Evolutionary conservation across 768 basidiomycete genomes (phyloP).

Genomic region (Hypholoma fasciculare): DNA sequence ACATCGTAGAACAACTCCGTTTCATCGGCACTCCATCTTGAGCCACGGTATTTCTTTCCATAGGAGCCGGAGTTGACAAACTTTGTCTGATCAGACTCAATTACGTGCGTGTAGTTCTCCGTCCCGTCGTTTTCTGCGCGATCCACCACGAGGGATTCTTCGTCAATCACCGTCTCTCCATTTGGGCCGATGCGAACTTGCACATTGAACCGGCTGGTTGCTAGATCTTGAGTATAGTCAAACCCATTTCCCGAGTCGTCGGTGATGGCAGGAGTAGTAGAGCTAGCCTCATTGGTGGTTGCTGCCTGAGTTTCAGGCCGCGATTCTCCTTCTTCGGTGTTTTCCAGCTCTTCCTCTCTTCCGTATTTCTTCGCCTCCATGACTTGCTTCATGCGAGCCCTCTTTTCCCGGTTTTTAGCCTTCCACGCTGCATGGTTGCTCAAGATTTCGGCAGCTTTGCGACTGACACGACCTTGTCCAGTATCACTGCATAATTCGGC

Average conservation of each 20-base stretch:
- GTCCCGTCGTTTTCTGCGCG: slow-evolving; percentile 69
- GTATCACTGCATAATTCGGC: slow-evolving; percentile 75
- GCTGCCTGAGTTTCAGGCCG: slow-evolving; percentile 17
- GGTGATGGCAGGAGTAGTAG: slow-evolving; percentile 14
- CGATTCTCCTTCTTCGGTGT: slow-evolving; percentile 17
- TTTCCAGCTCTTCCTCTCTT: slow-evolving; percentile 47
- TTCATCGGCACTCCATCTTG: slow-evolving; percentile 88
- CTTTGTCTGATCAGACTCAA: slow-evolving; percentile 80
- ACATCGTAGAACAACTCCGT: slow-evolving; percentile 89
- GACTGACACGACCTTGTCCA: slow-evolving; percentile 77
- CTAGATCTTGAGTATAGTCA: slow-evolving; percentile 65
- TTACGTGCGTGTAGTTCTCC: slow-evolving; percentile 71
- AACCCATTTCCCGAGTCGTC: slow-evolving; percentile 62
- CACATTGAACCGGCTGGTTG: slow-evolving; percentile 75
- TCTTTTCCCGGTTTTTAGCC: slow-evolving; percentile 62
- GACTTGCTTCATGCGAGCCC: slow-evolving; percentile 57
- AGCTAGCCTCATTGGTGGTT: slow-evolving; percentile 12
- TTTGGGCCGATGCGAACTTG: slow-evolving; percentile 88
- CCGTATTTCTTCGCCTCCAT: slow-evolving; percentile 82
- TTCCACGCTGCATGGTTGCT: slow-evolving; percentile 76
- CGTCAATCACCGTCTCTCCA: slow-evolving; percentile 86
- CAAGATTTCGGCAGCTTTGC: slow-evolving; percentile 71
- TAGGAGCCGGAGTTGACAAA: slow-evolving; percentile 87
- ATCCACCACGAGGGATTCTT: slow-evolving; percentile 81
- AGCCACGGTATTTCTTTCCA: slow-evolving; percentile 76